Evolutionary conservation across 768 basidiomycete genomes (phyloP), one percentile per base, ranked within the genome.

Genomic region (Boletus reticuloceps): DNA sequence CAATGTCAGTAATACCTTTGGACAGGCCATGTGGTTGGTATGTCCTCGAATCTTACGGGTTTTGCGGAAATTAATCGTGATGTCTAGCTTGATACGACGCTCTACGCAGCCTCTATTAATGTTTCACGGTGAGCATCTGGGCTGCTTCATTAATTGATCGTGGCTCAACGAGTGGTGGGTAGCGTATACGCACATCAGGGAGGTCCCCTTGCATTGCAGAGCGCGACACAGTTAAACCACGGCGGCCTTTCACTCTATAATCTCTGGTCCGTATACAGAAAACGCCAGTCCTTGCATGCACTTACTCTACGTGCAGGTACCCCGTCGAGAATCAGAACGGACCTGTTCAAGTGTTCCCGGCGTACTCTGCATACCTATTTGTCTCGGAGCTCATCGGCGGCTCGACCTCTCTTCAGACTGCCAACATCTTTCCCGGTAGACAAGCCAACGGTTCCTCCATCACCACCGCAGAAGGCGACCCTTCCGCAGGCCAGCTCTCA

Each of bases 181-280:
- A 81, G 80, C 32, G 48, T 83, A 45, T 81, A 80, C 50, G 72
- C 79, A n/a, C 81, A 82, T 55, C 80, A 82, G 70, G 81, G 81
- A 9, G 80, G 78, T 1, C 79, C 80, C 4, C 71, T 80, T 25
- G 77, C 79, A 6, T 62, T 81, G 16, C 81, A 82, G 58, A 79
- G 79, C 52, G 71, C 73, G 41, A 76, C 75, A 2, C 79, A 81
- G 34, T 14, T 34, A 34, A 34, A 34, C 34, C 34, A 34, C 12
- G 34, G 51, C 38, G 80, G 79, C 63, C 55, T 65, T 54, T 60
- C 58, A 16, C 73, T 81, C 59, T 81, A 81, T 58, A 69, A 80
- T 51, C 63, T 80, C 61, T 80, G 79, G 80, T 77, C 60, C 13
- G 71, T 50, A 22, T 37, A 6, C 16, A n/a, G 39, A 20, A n/a